A percentile compares a stretch with the other conserved stretches of the same genome.
phyloP scores from a whole-genome alignment of 2,329 filamentous ascomycete genomes.

The Aspergillus nomiae region DNA sequence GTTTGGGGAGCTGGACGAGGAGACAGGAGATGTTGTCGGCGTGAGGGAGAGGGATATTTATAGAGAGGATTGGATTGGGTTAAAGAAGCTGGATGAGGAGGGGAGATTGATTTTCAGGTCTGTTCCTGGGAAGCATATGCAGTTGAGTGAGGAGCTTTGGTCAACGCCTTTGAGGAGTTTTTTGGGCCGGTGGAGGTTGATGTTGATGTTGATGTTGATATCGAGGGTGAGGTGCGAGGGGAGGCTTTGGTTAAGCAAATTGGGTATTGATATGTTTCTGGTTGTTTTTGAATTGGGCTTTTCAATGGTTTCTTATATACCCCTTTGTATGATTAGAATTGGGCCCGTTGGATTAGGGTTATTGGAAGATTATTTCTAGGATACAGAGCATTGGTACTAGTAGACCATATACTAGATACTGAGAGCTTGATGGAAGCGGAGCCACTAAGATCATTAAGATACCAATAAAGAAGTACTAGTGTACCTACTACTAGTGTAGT shows the following conservation, averaged over 20 bases:
- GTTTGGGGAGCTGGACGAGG: conserved; percentile 84
- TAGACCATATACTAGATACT: neutral
- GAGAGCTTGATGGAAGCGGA: neutral
- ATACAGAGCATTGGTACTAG: neutral
- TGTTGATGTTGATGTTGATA: conserved; percentile 1
- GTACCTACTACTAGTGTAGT: neutral
- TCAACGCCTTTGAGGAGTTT: conserved; percentile 61
- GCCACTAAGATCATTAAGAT: neutral
- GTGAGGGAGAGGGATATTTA: conserved; percentile 74
- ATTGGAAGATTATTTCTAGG: neutral
- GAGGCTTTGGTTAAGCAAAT: conserved; percentile 22
- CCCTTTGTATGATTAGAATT: neutral
- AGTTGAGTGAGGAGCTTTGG: conserved; percentile 68
- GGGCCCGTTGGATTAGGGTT: neutral
- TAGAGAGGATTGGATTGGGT: conserved; percentile 88
- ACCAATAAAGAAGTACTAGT: neutral
- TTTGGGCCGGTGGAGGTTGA: conserved; percentile 39
- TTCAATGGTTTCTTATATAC: neutral
- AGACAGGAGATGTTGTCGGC: conserved; percentile 61
- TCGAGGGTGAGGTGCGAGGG: neutral
- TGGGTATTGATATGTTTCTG: neutral
- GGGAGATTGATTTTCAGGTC: conserved; percentile 75
- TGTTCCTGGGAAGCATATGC: conserved; percentile 80
- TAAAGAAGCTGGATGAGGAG: conserved; percentile 76
- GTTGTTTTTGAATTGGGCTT: neutral